Evolutionary conservation across 345 rosid species (phyloP), one percentile per base, ranked within the genome.

Genomic region (Anastatica hierochuntica): DNA sequence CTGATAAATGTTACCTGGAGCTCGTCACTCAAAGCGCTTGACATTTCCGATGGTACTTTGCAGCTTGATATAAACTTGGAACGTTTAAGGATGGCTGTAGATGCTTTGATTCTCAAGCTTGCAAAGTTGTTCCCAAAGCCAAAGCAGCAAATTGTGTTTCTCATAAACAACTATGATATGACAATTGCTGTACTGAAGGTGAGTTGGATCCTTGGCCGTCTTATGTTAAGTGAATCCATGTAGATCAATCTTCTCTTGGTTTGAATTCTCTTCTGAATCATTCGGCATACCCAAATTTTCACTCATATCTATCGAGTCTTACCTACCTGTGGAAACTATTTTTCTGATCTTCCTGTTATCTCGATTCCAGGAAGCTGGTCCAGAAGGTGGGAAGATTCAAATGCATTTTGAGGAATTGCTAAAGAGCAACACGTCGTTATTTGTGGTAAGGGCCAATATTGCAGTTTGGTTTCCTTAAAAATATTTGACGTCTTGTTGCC

Each of bases 1-100:
- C 35, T 43, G 15, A 14, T 42, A 29, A 42, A 33, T 43, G 16
- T 49, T 36, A 30, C 49, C 39, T 41, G 29, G 10, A 60, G 53
- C 8, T 51, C 2, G 2, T 43, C 14, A 44, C 43, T 43, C 53
- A 26, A 36, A 14, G 53, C 5, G 35, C 44, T 53, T 14, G 33
- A 45, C 43, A 15, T 29, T 52, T 9, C 41, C 33, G 16, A 19
- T 39, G 56, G 21, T 23, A 31, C 18, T 64, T 27, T 76, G 81
- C 84, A 92, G 98, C 97, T 92, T 58, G 98, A 92, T 30, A 71
- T 88, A 82, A 88, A 81, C 69, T 61, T 92, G 88, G 95, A 92
- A 23, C 79, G 97, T 15, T 78, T 92, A 64, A 79, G 95, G 72
- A 92, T 92, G 90, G 95, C 97, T 50, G 53, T 88, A 51, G 97